These are phyloP conservation scores for Cryomyces minteri DNA, from an alignment of 495 filamentous ascomycete species.

Conservation along the genomic window DNA sequence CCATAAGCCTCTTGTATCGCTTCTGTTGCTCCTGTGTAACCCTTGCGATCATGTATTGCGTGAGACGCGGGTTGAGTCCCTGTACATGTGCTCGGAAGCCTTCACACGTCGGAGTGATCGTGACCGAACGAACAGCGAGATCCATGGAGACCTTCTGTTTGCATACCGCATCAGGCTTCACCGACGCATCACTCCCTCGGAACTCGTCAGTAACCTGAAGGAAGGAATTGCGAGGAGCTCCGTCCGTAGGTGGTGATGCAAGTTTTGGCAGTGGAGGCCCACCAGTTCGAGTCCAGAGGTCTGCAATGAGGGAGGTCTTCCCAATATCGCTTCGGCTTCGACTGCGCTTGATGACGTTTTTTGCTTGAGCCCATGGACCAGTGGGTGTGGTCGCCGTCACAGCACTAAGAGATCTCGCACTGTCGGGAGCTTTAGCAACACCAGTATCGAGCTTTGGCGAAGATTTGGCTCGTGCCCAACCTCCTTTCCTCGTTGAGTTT, in stretches of 20 bases:
- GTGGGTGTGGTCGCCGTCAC: constrained; percentile 30
- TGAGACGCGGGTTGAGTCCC: constrained; percentile 50
- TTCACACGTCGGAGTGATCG: constrained; percentile 46
- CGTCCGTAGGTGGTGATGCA: constrained; percentile 20
- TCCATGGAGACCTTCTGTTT: constrained; percentile 15
- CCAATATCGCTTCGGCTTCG: constrained; percentile 64
- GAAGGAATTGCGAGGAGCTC: constrained; percentile 1
- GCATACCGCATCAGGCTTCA: neutral
- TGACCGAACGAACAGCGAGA: constrained; percentile 26
- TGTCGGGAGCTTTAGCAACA: constrained; percentile 3
- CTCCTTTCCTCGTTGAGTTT: constrained; percentile 11
- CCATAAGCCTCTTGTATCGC: constrained; percentile 65
- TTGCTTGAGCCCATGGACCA: constrained; percentile 23
- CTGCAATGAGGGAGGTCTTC: constrained; percentile 15
- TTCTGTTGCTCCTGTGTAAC: constrained; percentile 63
- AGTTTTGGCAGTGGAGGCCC: constrained; percentile 39
- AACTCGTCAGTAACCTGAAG: no score
- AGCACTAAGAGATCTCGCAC: constrained; percentile 12
- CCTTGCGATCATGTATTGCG: constrained; percentile 57
- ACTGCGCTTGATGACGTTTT: constrained; percentile 35
- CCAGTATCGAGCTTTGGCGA: constrained; percentile 13
- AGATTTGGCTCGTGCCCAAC: constrained; percentile 13
- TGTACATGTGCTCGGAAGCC: constrained; percentile 65
- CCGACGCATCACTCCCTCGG: no score
- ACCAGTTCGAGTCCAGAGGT: constrained; percentile 30